phyloP scores from a whole-genome alignment of 1,139 yeast species.

The Debaryomycetaceae sp. region DNA sequence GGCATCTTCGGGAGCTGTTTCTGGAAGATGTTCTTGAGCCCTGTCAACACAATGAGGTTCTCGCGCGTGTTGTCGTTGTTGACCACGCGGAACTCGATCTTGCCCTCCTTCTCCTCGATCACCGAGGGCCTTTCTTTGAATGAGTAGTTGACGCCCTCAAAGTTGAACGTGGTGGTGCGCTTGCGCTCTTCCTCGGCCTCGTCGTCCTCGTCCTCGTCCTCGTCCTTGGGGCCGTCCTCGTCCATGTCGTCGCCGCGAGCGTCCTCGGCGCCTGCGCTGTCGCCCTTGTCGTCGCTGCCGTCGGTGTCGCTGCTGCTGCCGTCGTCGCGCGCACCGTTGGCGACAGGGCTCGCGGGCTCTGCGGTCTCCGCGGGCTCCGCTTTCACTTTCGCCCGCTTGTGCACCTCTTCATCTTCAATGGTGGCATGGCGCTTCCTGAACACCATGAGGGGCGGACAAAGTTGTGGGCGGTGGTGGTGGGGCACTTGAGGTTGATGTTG shows the following conservation, averaged over 20 bases:
- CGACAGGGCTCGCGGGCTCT: constrained; percentile 8
- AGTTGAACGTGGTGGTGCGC: constrained; percentile 43
- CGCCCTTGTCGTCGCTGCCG: constrained; percentile 9
- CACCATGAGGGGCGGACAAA: constrained; percentile 7
- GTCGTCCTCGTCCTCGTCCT: constrained; percentile 38
- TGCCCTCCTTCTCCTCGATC: constrained; percentile 84
- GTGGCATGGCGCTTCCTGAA: constrained; percentile 8
- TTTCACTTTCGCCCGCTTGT: constrained; percentile 25
- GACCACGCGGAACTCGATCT: constrained; percentile 91
- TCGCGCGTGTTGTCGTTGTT: constrained; percentile 89
- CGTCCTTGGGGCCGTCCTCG: constrained; percentile 25
- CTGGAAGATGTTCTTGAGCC: constrained; percentile 91
- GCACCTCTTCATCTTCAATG: constrained; percentile 15
- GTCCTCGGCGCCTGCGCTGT: constrained; percentile 8
- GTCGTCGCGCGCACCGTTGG: too few relatives aligned
- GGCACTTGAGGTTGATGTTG: too few relatives aligned
- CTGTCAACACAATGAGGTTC: constrained; percentile 86
- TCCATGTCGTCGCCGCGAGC: constrained; percentile 12
- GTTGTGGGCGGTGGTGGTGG: too few relatives aligned
- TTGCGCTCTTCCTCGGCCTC: constrained; percentile 53
- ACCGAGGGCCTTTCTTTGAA: constrained; percentile 93
- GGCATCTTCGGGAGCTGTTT: constrained; percentile 99
- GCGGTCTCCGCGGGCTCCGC: constrained; percentile 7
- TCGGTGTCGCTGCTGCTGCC: constrained; percentile 11
- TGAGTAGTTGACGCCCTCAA: constrained; percentile 77